A percentile compares a stretch with the other conserved stretches of the same genome.
Evolutionary conservation across 306 rosid species (phyloP).

Genomic region (Begonia masoniana): DNA sequence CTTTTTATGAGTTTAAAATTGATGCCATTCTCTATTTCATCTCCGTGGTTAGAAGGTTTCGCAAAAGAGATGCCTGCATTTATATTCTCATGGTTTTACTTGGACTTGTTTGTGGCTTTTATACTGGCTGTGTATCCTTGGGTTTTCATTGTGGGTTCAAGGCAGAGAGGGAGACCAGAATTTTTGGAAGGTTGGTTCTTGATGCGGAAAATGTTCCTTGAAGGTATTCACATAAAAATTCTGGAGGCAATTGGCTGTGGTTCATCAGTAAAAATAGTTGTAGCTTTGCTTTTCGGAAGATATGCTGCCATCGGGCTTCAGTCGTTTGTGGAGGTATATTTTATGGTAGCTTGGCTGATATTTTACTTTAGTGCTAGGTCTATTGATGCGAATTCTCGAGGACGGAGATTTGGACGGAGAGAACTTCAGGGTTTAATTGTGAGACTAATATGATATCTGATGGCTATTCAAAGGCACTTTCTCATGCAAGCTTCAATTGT

Average conservation of each 20-base stretch:
- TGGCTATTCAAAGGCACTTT: constrained; percentile 15
- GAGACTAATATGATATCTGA: constrained; percentile 46
- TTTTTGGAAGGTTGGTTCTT: constrained; percentile 77
- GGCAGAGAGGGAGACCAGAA: constrained; percentile 73
- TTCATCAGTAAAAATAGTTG: constrained; percentile 38
- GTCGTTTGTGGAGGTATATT: constrained; percentile 79
- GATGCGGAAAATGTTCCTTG: constrained; percentile 54
- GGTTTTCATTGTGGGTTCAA: constrained; percentile 71
- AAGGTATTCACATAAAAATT: constrained; percentile 57
- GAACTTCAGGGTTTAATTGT: constrained; percentile 60
- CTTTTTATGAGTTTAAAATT: constrained; percentile 76
- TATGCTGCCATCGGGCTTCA: constrained; percentile 60
- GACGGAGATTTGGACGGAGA: constrained; percentile 59
- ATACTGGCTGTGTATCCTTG: constrained; percentile 75
- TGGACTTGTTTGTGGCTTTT: constrained; percentile 57
- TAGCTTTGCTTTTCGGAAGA: constrained; percentile 35
- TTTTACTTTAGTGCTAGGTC: constrained; percentile 59
- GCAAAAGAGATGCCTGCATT: constrained; percentile 77
- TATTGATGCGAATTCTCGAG: constrained; percentile 53
- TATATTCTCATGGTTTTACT: constrained; percentile 56
- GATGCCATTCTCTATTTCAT: constrained; percentile 83
- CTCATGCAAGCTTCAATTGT: constrained; percentile 16
- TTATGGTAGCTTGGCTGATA: constrained; percentile 80
- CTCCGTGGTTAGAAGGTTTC: constrained; percentile 73
- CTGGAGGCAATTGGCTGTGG: constrained; percentile 67